Conservation (phyloP, 106 monocot genomes). For the Alisma plantagoaquatica region DNA sequence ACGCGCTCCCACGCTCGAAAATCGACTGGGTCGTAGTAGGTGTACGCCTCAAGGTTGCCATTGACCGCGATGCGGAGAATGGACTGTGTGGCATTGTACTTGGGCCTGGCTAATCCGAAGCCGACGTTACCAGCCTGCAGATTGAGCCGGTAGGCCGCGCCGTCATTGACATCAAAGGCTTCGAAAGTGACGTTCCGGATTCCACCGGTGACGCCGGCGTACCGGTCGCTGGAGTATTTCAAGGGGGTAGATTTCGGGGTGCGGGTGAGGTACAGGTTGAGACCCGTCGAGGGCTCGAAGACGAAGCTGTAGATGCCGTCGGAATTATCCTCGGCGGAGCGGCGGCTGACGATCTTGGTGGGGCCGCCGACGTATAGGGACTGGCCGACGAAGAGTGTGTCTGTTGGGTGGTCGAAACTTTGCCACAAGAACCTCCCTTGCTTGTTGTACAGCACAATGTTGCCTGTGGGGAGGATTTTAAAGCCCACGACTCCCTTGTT, state of each 20-base stretch:
- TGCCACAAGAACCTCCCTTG: constrained; percentile 8
- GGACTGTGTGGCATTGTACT: constrained; percentile 13
- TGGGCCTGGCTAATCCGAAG: constrained; percentile 1
- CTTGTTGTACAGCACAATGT: constrained; percentile 6
- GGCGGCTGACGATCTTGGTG: constrained; percentile 12
- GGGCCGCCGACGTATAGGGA: constrained; percentile 5
- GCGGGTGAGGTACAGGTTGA: constrained; percentile 9
- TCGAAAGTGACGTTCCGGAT: constrained; percentile 2
- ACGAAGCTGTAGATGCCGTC: constrained; percentile 19
- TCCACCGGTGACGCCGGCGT: background rate
- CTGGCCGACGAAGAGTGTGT: constrained; percentile 13
- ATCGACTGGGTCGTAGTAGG: constrained; percentile 8
- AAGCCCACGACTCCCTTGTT: constrained; percentile 17
- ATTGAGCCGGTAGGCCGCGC: background rate
- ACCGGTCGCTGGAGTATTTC: constrained; percentile 9
- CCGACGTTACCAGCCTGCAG: background rate
- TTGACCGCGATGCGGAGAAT: constrained; percentile 12
- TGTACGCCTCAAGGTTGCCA: constrained; percentile 16
- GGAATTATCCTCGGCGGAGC: constrained; percentile 9
- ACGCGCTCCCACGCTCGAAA: constrained; percentile 5
- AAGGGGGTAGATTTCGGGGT: background rate
- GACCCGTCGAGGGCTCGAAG: constrained; percentile 7
- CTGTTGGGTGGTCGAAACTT: constrained; percentile 15
- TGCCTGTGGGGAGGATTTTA: constrained; percentile 8
- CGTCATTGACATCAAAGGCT: background rate